Conservation (phyloP, 164 flowering plant genomes). For the Dillenia turbinata region DNA sequence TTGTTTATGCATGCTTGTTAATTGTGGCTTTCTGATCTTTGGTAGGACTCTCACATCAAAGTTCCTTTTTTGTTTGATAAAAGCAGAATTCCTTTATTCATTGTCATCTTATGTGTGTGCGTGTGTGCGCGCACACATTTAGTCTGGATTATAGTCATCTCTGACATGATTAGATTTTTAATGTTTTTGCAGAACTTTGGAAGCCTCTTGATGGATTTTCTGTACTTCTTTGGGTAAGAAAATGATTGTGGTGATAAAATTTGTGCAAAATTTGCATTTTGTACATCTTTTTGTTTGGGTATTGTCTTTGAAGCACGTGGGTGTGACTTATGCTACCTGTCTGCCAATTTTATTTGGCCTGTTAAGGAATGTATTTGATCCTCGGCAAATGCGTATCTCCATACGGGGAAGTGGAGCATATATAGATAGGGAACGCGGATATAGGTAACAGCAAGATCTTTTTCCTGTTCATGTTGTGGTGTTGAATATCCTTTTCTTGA, state of each 20-base stretch:
- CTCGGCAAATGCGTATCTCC: slow-evolving; percentile 94
- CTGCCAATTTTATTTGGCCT: not conserved
- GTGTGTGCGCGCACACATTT: too few relatives aligned
- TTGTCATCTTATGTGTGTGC: too few relatives aligned
- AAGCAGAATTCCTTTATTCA: too few relatives aligned
- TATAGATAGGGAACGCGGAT: slow-evolving; percentile 81
- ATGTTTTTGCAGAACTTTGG: slow-evolving; percentile 67
- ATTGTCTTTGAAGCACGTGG: too few relatives aligned
- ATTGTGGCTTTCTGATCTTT: too few relatives aligned
- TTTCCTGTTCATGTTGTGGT: slow-evolving; percentile 1
- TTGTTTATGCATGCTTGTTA: too few relatives aligned
- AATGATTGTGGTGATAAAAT: not conserved
- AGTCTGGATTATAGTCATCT: not conserved
- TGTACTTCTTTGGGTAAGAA: slow-evolving; percentile 94
- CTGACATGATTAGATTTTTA: not conserved
- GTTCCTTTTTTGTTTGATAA: too few relatives aligned
- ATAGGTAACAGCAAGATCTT: slow-evolving; percentile 40
- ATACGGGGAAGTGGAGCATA: slow-evolving; percentile 90
- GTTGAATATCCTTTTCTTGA: not conserved
- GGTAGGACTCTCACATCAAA: too few relatives aligned
- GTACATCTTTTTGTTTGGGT: too few relatives aligned
- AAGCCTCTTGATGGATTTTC: slow-evolving; percentile 90
- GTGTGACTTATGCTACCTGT: too few relatives aligned
- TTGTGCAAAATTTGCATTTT: not conserved
- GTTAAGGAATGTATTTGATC: slow-evolving; percentile 91